A percentile compares a stretch with the other conserved stretches of the same genome.
phyloP scores from a whole-genome alignment of 2,329 filamentous ascomycete species.

The Aspergillus fijiensis region DNA sequence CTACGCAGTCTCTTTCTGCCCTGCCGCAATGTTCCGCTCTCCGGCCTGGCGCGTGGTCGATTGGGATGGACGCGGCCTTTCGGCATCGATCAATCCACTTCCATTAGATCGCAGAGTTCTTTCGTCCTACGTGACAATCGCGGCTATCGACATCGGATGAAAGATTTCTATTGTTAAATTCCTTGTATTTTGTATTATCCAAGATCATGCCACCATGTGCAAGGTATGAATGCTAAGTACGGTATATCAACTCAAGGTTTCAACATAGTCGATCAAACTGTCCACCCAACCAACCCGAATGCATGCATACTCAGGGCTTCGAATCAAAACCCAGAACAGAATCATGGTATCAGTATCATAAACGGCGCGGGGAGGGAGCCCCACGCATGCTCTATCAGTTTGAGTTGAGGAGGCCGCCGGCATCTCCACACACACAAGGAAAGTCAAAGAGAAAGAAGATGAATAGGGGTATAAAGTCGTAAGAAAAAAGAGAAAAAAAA shows the following conservation, averaged over 20 bases:
- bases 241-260: not conserved
- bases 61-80: too few relatives aligned
- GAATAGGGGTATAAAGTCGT: constrained; percentile 10
- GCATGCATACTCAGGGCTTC: not conserved
- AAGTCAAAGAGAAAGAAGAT: constrained; percentile 3
- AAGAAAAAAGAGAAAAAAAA: constrained; percentile 1
- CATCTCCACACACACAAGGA: not conserved
- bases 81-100: too few relatives aligned
- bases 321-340: not conserved
- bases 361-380: not conserved
- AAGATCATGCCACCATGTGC: not conserved
- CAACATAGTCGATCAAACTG: not conserved
- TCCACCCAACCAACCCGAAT: not conserved
- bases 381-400: not conserved
- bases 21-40: too few relatives aligned
- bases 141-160: too few relatives aligned
- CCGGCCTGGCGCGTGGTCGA: too few relatives aligned
- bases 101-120: too few relatives aligned
- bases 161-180: not conserved
- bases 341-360: not conserved
- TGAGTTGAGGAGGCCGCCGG: not conserved
- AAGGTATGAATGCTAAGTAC: not conserved
- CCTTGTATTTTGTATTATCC: not conserved
- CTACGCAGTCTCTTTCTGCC: too few relatives aligned
- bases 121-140: too few relatives aligned